Evolutionary conservation across 352 stramenopile species (phyloP).

Genomic region (Phytophthora lateralis): DNA sequence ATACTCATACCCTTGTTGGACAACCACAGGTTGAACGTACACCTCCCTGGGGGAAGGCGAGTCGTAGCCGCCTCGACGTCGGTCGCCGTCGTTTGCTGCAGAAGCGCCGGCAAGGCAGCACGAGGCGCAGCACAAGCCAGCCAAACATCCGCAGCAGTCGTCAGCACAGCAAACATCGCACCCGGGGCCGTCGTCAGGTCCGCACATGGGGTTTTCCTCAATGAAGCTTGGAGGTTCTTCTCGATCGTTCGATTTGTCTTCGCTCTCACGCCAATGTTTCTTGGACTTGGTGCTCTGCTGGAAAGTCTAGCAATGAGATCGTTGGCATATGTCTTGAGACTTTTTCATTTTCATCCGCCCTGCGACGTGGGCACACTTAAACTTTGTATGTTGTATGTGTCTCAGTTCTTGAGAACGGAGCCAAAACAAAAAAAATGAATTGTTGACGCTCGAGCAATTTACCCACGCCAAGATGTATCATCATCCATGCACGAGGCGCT

Average conservation of each 20-base stretch:
- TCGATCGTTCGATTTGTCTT: not conserved
- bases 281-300: conserved; percentile 3
- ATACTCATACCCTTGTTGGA: conserved; percentile 12
- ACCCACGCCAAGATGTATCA: conserved; percentile 15
- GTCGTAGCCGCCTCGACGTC: conserved; percentile 19
- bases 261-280: conserved; percentile 4
- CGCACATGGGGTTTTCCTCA: conserved; percentile 21
- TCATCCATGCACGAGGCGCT: conserved; percentile 21
- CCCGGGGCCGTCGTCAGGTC: conserved; percentile 23
- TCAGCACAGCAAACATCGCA: conserved; percentile 20
- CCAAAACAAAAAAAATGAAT: too few species aligned
- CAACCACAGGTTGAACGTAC: conserved; percentile 34
- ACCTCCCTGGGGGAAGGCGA: conserved; percentile 24
- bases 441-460: conserved; percentile 11
- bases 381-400: conserved; percentile 14
- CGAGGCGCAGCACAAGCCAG: conserved; percentile 29
- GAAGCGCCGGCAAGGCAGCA: conserved; percentile 33
- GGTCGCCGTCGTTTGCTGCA: conserved; percentile 14
- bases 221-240: not conserved
- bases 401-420: conserved; percentile 13
- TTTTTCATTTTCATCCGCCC: conserved; percentile 15
- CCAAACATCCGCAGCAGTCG: conserved; percentile 34
- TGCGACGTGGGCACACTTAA: conserved; percentile 29
- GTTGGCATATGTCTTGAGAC: too few species aligned
- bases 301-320: conserved; percentile 26